Evolutionary conservation across 495 filamentous ascomycete species (phyloP).

Genomic region (Penicillium robsamsonii): DNA sequence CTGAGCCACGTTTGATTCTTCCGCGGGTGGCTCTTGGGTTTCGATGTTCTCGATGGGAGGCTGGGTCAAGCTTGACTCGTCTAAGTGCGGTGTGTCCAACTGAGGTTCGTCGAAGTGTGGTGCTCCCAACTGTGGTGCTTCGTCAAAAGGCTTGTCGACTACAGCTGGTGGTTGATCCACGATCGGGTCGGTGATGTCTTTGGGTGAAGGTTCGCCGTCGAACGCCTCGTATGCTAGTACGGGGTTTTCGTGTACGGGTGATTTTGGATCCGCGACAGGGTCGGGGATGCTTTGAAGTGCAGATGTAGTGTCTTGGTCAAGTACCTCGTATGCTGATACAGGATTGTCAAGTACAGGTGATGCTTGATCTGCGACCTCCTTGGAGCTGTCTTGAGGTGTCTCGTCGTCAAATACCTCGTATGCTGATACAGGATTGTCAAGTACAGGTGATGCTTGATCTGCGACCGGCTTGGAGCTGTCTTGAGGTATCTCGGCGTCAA

Average conservation of each 20-base stretch:
- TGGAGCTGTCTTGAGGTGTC: background rate
- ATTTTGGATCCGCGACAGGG: background rate
- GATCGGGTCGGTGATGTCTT: slow-evolving; percentile 18
- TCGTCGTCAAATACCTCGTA: slow-evolving; percentile 6
- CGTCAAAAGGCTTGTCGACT: slow-evolving; percentile 20
- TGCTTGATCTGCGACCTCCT: background rate
- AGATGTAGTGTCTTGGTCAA: background rate
- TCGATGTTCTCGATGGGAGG: slow-evolving; percentile 15
- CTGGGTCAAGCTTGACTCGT: slow-evolving; percentile 8
- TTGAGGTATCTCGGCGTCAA: background rate
- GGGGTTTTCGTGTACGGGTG: background rate
- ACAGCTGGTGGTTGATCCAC: slow-evolving; percentile 20
- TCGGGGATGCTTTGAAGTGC: background rate
- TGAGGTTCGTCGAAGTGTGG: too few species aligned
- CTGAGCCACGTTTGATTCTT: slow-evolving; percentile 1
- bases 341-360: background rate
- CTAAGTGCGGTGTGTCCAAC: background rate
- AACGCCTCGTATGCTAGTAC: background rate
- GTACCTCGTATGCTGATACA: slow-evolving; percentile 1
- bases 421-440: slow-evolving; percentile 2
- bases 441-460: background rate
- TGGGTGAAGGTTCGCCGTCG: slow-evolving; percentile 12
- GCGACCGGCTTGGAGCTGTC: background rate
- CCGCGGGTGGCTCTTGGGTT: slow-evolving; percentile 1
- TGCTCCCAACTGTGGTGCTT: background rate